Evolutionary conservation across 768 basidiomycete species (phyloP).

Genomic region (Cantharellus anzutake): DNA sequence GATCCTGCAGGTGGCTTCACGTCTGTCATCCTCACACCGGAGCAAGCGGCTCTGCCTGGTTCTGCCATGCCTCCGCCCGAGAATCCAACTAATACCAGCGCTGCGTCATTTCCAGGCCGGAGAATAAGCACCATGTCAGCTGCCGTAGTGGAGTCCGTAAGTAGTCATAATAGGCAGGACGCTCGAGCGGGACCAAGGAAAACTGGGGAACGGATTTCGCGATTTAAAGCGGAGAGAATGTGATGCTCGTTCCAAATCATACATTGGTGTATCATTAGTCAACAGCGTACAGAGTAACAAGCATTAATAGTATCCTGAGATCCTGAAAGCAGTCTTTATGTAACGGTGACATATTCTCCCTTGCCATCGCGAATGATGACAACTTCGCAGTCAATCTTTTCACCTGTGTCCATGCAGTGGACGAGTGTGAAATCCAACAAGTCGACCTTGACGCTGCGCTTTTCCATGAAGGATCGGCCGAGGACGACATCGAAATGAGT

Average conservation of each 20-base stretch:
- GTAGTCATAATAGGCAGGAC: neutral
- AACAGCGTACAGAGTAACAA: too few relatives aligned
- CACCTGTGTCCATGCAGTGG: conserved; percentile 79
- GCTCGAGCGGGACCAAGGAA: neutral
- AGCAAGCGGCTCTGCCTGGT: conserved; percentile 9
- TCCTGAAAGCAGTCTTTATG: conserved; percentile 20
- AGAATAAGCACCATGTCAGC: too few relatives aligned
- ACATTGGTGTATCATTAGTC: too few relatives aligned
- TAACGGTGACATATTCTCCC: conserved; percentile 80
- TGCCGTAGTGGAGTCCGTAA: too few relatives aligned
- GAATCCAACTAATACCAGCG: neutral
- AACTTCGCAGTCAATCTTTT: conserved; percentile 79
- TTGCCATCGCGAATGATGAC: conserved; percentile 83
- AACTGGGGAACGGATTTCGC: neutral
- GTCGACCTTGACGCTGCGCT: conserved; percentile 61
- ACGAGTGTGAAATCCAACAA: conserved; percentile 76
- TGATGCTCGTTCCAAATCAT: neutral
- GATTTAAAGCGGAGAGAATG: neutral
- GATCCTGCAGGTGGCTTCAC: neutral
- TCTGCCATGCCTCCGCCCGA: neutral
- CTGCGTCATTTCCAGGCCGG: too few relatives aligned
- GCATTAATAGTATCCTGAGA: too few relatives aligned
- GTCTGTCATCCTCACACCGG: neutral
- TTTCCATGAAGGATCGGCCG: conserved; percentile 24
- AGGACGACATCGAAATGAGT: conserved; percentile 85